Evolutionary conservation across 148 eudicot genomes (phyloP).

Genomic region (Limonium bicolor): DNA sequence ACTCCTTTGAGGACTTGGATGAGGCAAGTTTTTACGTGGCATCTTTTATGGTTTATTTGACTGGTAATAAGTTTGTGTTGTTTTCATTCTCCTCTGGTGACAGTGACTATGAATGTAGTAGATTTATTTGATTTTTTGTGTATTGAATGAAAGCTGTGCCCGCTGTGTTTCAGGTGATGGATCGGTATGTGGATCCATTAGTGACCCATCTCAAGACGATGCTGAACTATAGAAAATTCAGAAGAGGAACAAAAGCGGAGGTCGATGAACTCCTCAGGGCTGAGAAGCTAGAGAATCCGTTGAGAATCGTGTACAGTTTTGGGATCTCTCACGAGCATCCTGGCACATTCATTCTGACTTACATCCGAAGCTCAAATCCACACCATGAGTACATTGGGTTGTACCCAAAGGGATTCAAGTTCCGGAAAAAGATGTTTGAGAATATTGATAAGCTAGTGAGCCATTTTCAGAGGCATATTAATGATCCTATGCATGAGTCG

Average conservation of each 20-base stretch:
- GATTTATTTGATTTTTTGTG: too few species aligned
- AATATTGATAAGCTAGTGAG: conserved; percentile 71
- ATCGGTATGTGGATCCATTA: conserved; percentile 95
- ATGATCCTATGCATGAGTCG: conserved; percentile 63
- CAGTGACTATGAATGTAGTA: too few species aligned
- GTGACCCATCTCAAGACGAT: conserved; percentile 71
- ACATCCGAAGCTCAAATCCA: conserved; percentile 74
- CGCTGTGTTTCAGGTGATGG: conserved; percentile 56
- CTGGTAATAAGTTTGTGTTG: not conserved
- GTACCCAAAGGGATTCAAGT: conserved; percentile 89
- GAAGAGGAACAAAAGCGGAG: conserved; percentile 78
- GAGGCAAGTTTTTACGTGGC: conserved; percentile 73
- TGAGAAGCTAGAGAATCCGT: conserved; percentile 62
- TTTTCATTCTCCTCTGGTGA: too few species aligned
- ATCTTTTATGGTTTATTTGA: not conserved
- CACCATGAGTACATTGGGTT: conserved; percentile 91
- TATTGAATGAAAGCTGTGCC: not conserved
- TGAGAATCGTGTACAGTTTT: conserved; percentile 69
- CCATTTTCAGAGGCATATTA: conserved; percentile 80
- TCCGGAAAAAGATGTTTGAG: conserved; percentile 76
- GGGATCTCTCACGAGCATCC: conserved; percentile 98
- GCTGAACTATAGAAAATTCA: conserved; percentile 79
- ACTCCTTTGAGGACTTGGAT: conserved; percentile 89
- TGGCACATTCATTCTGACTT: conserved; percentile 80
- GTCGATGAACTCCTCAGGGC: conserved; percentile 61